Percentiles rank a stretch among this genome's conserved stretches.
phyloP scores from a whole-genome alignment of 169 alveolate species.

The Eimeria nieschulzi region DNA sequence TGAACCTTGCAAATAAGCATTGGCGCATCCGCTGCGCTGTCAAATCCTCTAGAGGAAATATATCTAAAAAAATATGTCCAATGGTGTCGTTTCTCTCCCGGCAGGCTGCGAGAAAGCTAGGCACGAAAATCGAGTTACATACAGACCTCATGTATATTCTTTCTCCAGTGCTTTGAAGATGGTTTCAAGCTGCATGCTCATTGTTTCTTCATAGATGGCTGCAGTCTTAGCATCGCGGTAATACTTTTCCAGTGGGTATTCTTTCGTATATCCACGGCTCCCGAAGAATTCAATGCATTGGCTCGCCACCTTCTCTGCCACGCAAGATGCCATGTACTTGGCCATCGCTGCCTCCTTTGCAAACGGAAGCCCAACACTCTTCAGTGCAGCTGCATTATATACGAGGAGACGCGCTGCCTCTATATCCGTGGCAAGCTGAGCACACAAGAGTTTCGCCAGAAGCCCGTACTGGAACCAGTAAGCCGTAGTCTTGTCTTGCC shows the following conservation, averaged over 20 bases:
- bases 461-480: no score
- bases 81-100: no score
- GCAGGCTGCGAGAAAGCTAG: no score
- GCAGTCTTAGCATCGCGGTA: conserved; percentile 63
- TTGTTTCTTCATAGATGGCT: conserved; percentile 53
- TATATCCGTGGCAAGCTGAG: conserved; percentile 62
- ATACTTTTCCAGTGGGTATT: conserved; percentile 58
- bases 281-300: conserved; percentile 33
- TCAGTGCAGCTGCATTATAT: conserved; percentile 54
- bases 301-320: conserved; percentile 41
- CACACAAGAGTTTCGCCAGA: no score
- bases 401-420: conserved; percentile 56
- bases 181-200: conserved; percentile 46
- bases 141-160: not conserved
- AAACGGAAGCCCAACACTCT: not conserved
- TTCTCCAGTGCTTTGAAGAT: not conserved
- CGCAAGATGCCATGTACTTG: not conserved
- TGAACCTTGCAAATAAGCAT: no score
- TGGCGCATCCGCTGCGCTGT: no score
- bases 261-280: conserved; percentile 39
- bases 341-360: conserved; percentile 57
- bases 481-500: not conserved
- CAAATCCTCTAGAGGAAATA: no score
- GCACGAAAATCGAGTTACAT: no score
- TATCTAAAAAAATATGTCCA: no score